Conservation (phyloP, 2,329 filamentous ascomycete species). For the Ceratocystis eucalypticola region DNA sequence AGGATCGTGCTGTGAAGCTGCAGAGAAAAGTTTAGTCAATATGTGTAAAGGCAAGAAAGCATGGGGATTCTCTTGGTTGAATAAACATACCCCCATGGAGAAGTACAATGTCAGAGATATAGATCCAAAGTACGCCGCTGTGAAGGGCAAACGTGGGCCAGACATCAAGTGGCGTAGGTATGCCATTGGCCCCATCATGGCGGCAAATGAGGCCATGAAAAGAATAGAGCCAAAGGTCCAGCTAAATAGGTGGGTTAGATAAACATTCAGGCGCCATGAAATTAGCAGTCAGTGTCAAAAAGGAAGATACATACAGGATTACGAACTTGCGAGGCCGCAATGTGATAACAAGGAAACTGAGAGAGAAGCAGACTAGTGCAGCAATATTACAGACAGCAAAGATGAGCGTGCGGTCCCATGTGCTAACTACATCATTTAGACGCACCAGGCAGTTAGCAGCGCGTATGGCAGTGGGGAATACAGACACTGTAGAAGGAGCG, state of each 20-base stretch:
- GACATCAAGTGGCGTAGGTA: constrained; percentile 80
- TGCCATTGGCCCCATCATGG: constrained; percentile 78
- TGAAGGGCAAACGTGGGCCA: constrained; percentile 75
- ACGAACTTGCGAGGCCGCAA: constrained; percentile 85
- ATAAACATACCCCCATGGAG: constrained; percentile 66
- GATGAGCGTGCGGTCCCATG: constrained; percentile 89
- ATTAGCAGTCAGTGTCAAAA: neutral
- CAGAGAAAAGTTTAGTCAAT: neutral
- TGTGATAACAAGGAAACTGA: constrained; percentile 65
- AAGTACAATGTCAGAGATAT: constrained; percentile 85
- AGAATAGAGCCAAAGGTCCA: constrained; percentile 88
- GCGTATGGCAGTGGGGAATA: neutral
- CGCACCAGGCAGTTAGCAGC: constrained; percentile 20
- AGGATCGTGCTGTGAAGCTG: constrained; percentile 74
- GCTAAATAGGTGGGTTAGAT: constrained; percentile 35
- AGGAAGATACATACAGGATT: constrained; percentile 63
- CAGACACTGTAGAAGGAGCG: neutral
- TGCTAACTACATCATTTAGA: constrained; percentile 55
- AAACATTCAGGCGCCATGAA: neutral
- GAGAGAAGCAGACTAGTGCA: constrained; percentile 76
- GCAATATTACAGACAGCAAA: constrained; percentile 85
- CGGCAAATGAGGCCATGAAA: constrained; percentile 84
- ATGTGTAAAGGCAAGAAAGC: neutral
- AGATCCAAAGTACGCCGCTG: constrained; percentile 85
- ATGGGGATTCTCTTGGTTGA: neutral